Conservation (phyloP, 768 basidiomycete genomes). For the Lenzites betulinus region DNA sequence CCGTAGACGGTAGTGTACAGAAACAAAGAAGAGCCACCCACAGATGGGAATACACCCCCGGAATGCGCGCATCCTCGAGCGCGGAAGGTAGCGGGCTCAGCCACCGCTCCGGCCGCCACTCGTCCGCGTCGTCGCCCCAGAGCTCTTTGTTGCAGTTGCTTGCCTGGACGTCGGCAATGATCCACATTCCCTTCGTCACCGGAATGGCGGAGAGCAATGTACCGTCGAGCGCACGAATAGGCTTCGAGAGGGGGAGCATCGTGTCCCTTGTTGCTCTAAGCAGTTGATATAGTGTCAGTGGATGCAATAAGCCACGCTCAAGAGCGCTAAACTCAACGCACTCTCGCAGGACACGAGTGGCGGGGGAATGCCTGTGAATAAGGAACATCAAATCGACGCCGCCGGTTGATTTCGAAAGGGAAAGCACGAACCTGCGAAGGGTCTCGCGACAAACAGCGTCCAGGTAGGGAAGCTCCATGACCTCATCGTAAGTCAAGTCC, state of each 20-base stretch:
- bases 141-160: slow-evolving; percentile 53
- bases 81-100: slow-evolving; percentile 6
- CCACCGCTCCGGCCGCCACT: slow-evolving; percentile 48
- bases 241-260: slow-evolving; percentile 53
- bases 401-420: slow-evolving; percentile 35
- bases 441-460: slow-evolving; percentile 65
- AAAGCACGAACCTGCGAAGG: slow-evolving; percentile 51
- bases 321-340: neutral
- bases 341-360: slow-evolving; percentile 5
- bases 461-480: slow-evolving; percentile 53
- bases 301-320: no score
- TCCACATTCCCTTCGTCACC: slow-evolving; percentile 46
- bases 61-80: slow-evolving; percentile 11
- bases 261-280: slow-evolving; percentile 43
- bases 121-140: slow-evolving; percentile 36
- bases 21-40: no score
- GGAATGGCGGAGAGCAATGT: slow-evolving; percentile 39
- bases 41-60: slow-evolving; percentile 19
- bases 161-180: slow-evolving; percentile 44
- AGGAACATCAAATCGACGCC: neutral
- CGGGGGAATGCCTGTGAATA: slow-evolving; percentile 14
- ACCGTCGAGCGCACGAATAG: slow-evolving; percentile 44
- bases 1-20: no score
- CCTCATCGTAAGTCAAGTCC: slow-evolving; percentile 25
- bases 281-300: neutral